Evolutionary conservation across 2,329 filamentous ascomycete genomes (phyloP).

Genomic region (Microsporum canis): DNA sequence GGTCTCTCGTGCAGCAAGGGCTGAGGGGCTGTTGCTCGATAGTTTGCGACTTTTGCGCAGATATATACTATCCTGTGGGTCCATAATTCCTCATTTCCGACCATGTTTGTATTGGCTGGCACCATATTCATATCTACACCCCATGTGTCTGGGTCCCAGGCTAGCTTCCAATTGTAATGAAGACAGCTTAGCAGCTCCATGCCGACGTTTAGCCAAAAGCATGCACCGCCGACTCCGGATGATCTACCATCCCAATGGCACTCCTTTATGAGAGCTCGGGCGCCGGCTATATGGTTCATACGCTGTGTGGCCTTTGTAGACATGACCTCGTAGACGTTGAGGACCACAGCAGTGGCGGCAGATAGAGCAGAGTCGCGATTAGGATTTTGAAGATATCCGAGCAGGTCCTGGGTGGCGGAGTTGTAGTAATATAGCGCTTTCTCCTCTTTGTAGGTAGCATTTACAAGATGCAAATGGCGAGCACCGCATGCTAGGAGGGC

Average conservation of each 20-base stretch:
- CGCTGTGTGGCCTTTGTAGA: slow-evolving; percentile 63
- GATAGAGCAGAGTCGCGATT: slow-evolving; percentile 75
- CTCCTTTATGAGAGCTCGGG: slow-evolving; percentile 74
- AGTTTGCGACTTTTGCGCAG: slow-evolving; percentile 76
- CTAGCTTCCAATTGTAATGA: slow-evolving; percentile 73
- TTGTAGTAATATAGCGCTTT: slow-evolving; percentile 77
- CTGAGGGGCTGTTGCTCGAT: slow-evolving; percentile 57
- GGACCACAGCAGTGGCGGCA: slow-evolving; percentile 72
- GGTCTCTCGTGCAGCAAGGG: slow-evolving; percentile 48
- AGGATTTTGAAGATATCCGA: slow-evolving; percentile 68
- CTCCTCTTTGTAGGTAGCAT: slow-evolving; percentile 59
- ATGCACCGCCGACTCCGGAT: slow-evolving; percentile 68
- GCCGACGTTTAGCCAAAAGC: slow-evolving; percentile 87
- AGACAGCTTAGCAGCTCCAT: slow-evolving; percentile 85
- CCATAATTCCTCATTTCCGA: slow-evolving; percentile 69
- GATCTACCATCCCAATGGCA: slow-evolving; percentile 78
- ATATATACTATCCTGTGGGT: slow-evolving; percentile 82
- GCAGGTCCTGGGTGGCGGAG: slow-evolving; percentile 65
- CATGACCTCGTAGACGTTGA: slow-evolving; percentile 93
- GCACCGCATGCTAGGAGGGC: slow-evolving; percentile 82
- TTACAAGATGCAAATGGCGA: slow-evolving; percentile 63
- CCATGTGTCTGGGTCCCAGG: slow-evolving; percentile 88
- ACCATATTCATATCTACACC: slow-evolving; percentile 67
- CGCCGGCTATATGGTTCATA: slow-evolving; percentile 84
- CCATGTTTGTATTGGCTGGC: slow-evolving; percentile 38